These are phyloP conservation scores for Coleophoma crateriformis DNA, from an alignment of 2,329 filamentous ascomycete genomes.

Conservation along the genomic window DNA sequence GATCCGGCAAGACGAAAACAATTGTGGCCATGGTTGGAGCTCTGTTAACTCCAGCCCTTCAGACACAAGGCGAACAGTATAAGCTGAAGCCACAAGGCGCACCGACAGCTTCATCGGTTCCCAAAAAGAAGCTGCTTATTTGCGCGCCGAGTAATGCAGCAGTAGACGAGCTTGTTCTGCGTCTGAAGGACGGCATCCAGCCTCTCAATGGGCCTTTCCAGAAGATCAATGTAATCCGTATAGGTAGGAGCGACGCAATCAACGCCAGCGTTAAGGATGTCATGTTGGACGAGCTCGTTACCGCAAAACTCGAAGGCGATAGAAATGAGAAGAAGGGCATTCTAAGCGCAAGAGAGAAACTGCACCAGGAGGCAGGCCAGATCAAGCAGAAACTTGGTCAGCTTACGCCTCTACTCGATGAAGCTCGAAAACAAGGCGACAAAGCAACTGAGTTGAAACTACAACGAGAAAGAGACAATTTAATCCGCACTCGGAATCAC, in stretches of 20 bases:
- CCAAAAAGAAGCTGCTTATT: constrained; percentile 81
- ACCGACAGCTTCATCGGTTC: constrained; percentile 28
- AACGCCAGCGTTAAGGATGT: constrained; percentile 86
- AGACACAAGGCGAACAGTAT: constrained; percentile 21
- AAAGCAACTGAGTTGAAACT: constrained; percentile 46
- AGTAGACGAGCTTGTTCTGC: constrained; percentile 90
- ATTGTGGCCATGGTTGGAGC: constrained; percentile 95
- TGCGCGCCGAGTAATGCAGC: constrained; percentile 99
- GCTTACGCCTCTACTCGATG: constrained; percentile 66
- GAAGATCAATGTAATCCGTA: constrained; percentile 80
- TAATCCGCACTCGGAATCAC: constrained; percentile 70
- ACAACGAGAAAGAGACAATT: constrained; percentile 69
- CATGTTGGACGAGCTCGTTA: constrained; percentile 87
- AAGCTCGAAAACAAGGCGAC: constrained; percentile 52
- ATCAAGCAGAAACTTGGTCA: constrained; percentile 72
- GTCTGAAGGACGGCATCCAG: constrained; percentile 82
- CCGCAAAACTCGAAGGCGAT: constrained; percentile 60
- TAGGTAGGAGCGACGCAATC: constrained; percentile 89
- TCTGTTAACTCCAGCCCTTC: constrained; percentile 54
- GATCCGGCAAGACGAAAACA: constrained; percentile 97
- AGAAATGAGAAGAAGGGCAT: constrained; percentile 51
- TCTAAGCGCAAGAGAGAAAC: constrained; percentile 46
- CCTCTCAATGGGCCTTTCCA: constrained; percentile 66
- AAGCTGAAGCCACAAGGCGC: constrained; percentile 25
- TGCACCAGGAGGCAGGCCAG: constrained; percentile 59